These are phyloP conservation scores for Epichloe scottii DNA, from an alignment of 2,329 filamentous ascomycete genomes.

Conservation along the genomic window DNA sequence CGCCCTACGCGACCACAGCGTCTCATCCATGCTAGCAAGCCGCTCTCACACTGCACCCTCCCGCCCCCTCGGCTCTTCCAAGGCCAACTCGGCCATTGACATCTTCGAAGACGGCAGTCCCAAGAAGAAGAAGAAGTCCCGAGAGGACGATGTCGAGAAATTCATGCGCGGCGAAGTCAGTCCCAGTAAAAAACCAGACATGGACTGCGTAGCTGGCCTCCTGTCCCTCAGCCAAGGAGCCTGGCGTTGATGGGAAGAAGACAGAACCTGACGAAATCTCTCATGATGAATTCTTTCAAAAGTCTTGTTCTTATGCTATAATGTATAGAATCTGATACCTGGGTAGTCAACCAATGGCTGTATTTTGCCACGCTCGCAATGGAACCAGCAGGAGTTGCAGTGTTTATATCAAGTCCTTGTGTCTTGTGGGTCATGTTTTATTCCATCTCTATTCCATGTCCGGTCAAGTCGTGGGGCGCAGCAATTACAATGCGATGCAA, in stretches of 20 bases:
- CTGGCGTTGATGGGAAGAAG: constrained; percentile 47
- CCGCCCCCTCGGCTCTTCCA: constrained; percentile 17
- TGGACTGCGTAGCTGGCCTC: constrained; percentile 83
- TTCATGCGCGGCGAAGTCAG: constrained; percentile 60
- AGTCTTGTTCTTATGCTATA: background rate
- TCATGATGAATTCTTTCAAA: no score
- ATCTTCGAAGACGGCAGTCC: constrained; percentile 39
- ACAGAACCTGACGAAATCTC: no score
- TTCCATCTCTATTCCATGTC: no score
- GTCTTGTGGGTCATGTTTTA: no score
- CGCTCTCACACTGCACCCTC: constrained; percentile 30
- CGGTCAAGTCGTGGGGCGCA: no score
- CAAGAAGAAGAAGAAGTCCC: constrained; percentile 7
- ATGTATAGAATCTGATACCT: background rate
- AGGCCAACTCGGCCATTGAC: constrained; percentile 23
- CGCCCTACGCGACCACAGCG: constrained; percentile 27
- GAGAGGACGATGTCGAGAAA: constrained; percentile 50
- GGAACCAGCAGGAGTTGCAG: no score
- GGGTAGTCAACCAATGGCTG: no score
- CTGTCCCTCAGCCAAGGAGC: constrained; percentile 84
- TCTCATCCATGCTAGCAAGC: constrained; percentile 19
- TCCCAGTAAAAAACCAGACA: constrained; percentile 63
- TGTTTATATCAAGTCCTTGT: no score
- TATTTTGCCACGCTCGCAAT: no score
- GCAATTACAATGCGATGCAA: no score